Base-by-base conservation (phyloP, 2,329 filamentous ascomycete genomes). In the Trichoderma sp. region DNA sequence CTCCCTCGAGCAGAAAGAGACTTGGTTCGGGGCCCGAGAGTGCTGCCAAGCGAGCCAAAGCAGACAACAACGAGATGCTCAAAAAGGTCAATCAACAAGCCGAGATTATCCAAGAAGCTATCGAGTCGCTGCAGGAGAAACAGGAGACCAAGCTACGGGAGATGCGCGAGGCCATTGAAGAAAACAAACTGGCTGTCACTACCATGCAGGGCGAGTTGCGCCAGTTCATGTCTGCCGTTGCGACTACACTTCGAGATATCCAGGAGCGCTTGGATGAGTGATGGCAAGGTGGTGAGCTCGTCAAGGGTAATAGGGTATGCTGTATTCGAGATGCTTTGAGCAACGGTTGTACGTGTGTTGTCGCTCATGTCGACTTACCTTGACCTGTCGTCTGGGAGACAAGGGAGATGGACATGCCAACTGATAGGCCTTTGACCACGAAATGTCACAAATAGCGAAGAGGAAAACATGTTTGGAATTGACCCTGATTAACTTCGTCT, bases 201-300 rank as follows among this genome's bases (percentile, higher is more conserved):
- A 5, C 3, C 30, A 51, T 60, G 30, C 45, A 28, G 17, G 28
- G 48, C 3, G 57, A 51, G 2, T 43, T 51, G 6, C 57, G 45
- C 10, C 10, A 51, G 2, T 60, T 51, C 17, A 60, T 60, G 57
- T 50, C 45, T 5, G 57, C 45, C 3, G 57, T 60, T 4, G 57
- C 45, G 1, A 21, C 34, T 2, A 50, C 45, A 0, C 34, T 60
- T 0, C 47, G 34, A 19, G 17, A 51, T 7, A 48, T 60, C 1
- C 21, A 48, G 50, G 57, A 51, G 3, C 30, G 17, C 26, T n/a
- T 60, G 19, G 47, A 60, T 5, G 57, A 60, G 9, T 50, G 30
- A 60, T 6, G 7, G 15, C 5, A 2, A 2, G 3, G 7, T 1
- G n/a, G n/a, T 5, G 7, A 3, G 21, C 15, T 57, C 15, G 9